A percentile compares a stretch with the other conserved stretches of the same genome.
phyloP scores from a whole-genome alignment of 1,284 basidiomycete genomes.

The Cryptococcus deneoformans region DNA sequence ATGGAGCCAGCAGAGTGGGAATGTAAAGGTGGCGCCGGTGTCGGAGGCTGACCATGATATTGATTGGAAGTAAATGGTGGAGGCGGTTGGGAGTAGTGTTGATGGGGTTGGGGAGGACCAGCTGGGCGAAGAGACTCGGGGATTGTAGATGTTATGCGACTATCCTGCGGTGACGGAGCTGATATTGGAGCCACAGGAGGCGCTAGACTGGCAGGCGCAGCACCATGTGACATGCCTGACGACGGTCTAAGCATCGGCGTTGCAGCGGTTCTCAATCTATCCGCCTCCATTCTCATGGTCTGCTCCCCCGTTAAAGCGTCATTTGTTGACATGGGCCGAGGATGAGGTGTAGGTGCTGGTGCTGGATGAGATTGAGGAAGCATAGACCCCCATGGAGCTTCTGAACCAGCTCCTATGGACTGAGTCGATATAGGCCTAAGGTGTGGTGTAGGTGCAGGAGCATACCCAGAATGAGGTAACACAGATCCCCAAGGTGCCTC shows the following conservation, averaged over 20 bases:
- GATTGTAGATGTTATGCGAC: conserved; percentile 22
- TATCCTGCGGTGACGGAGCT: background rate
- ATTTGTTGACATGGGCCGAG: conserved; percentile 27
- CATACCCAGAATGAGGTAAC: conserved; percentile 24
- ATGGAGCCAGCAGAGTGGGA: conserved; percentile 29
- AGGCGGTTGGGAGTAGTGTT: conserved; percentile 19
- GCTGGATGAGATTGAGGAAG: conserved; percentile 27
- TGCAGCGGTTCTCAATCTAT: conserved; percentile 10
- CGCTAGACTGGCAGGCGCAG: conserved; percentile 2
- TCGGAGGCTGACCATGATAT: conserved; percentile 12
- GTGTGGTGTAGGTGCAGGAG: conserved; percentile 17
- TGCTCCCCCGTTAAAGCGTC: conserved; percentile 20
- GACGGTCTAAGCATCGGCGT: conserved; percentile 24
- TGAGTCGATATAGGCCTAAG: conserved; percentile 21
- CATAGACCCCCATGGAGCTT: conserved; percentile 29
- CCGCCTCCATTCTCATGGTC: conserved; percentile 10
- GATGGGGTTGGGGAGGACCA: conserved; percentile 10
- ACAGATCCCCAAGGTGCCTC: conserved; percentile 35
- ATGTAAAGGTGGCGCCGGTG: conserved; percentile 20
- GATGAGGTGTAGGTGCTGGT: conserved; percentile 18
- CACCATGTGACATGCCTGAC: conserved; percentile 12
- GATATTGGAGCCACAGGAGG: conserved; percentile 9
- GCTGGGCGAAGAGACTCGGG: conserved; percentile 17
- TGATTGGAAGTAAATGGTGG: conserved; percentile 1
- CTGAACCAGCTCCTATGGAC: conserved; percentile 13